Evolutionary conservation across 2,329 filamentous ascomycete species (phyloP), one percentile per base, ranked within the genome.

Genomic region (Ceratocystis smalleyi): DNA sequence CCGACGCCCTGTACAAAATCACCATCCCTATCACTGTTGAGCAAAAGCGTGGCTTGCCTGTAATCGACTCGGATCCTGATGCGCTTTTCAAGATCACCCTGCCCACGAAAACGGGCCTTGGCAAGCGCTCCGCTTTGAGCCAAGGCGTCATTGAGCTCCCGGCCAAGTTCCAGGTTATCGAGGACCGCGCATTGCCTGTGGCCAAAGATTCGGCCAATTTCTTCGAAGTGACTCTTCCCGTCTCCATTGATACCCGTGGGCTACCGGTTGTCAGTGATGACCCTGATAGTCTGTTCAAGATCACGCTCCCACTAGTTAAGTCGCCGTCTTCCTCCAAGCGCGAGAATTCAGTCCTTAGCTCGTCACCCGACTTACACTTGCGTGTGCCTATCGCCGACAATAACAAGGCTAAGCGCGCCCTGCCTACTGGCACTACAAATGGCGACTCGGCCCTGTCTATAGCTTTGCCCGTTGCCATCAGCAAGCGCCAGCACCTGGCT

Each of bases 181-280:
- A 66, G 12, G 59, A 62, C 22, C 59, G 59, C 17, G 49, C 27
- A 7, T 45, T 67, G 4, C 67, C 67, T 47, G 61, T 60, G 3
- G 19, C 54, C 24, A 22, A 32, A 15, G 66, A 66, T 22, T 19
- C 54, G 8, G 59, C 60, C n/a, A 40, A 59, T 24, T 43, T 55
- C 19, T 59, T 64, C 19, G 51, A 62, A 17, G 62, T 66, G 10
- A 67, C 67, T 6, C 62, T 68, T 5, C 67, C 67, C 5, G 59
- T 68, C 7, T 24, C 35, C 35, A n/a, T 66, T n/a, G 43, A 63
- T 40, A 6, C 47, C 15, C 65, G 65, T 22, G 62, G 62, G 22
- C 65, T 66, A 8, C 65, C 65, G 19, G 64, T 66, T 27, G 43
- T 66, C 3, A 62, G 55, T 27, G 62, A 59, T 24, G 65, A 66